A percentile compares a stretch with the other conserved stretches of the same genome.
phyloP scores from a whole-genome alignment of 805 yeast species.

The Blastobotrys americana region DNA sequence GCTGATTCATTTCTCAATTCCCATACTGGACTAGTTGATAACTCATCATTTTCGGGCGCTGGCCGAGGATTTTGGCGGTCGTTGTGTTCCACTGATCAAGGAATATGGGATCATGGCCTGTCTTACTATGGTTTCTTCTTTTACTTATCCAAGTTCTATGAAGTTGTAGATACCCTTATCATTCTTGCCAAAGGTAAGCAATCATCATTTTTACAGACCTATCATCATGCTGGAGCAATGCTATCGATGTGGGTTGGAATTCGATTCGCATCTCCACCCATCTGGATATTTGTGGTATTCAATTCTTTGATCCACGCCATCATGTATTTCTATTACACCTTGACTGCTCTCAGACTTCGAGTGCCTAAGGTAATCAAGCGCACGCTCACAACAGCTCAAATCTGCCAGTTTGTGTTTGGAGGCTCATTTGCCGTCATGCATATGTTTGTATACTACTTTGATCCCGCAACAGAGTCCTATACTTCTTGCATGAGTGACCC shows the following conservation, averaged over 20 bases:
- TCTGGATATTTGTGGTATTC: constrained; percentile 74
- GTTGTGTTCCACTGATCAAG: constrained; percentile 52
- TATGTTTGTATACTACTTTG: constrained; percentile 52
- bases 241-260: constrained; percentile 77
- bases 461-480: constrained; percentile 37
- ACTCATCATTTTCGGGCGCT: constrained; percentile 1
- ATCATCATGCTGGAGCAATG: constrained; percentile 77
- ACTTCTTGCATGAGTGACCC: constrained; percentile 48
- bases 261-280: constrained; percentile 62
- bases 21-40: constrained; percentile 17
- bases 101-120: constrained; percentile 51
- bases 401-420: constrained; percentile 60
- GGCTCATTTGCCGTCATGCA: constrained; percentile 62
- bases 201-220: constrained; percentile 59
- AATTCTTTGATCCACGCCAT: constrained; percentile 71
- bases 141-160: constrained; percentile 64
- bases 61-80: constrained; percentile 41
- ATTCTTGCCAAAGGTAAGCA: constrained; percentile 62
- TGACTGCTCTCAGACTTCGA: constrained; percentile 49
- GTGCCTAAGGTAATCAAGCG: constrained; percentile 54
- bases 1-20: constrained; percentile 16
- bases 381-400: constrained; percentile 57
- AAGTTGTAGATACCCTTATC: constrained; percentile 60
- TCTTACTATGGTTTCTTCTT: constrained; percentile 57
- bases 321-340: constrained; percentile 64